These are phyloP conservation scores for Corynascus novoguineensis DNA, from an alignment of 495 filamentous ascomycete species.

Conservation along the genomic window DNA sequence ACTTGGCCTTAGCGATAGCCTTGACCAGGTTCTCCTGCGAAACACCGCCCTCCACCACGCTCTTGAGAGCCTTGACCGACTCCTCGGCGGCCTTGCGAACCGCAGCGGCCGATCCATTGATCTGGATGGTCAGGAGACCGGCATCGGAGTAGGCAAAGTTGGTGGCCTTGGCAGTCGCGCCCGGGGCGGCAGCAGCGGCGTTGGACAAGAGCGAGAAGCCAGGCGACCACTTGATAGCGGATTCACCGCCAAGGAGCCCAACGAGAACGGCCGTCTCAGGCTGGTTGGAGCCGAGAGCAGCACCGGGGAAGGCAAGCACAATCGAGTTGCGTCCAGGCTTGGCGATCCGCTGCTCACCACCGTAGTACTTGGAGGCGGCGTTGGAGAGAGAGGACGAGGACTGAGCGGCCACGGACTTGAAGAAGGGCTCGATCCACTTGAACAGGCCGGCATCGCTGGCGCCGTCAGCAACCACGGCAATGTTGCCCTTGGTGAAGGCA, in stretches of 20 bases:
- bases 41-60: slow-evolving; percentile 65
- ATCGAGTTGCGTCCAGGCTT: slow-evolving; percentile 66
- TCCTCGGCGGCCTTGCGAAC: slow-evolving; percentile 54
- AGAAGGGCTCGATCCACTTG: slow-evolving; percentile 94
- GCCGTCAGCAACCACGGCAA: slow-evolving; percentile 86
- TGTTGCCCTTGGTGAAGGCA: slow-evolving; percentile 82
- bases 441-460: slow-evolving; percentile 65
- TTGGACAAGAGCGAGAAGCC: slow-evolving; percentile 87
- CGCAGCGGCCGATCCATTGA: slow-evolving; percentile 64
- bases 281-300: slow-evolving; percentile 72
- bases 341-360: slow-evolving; percentile 87
- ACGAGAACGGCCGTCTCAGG: slow-evolving; percentile 85
- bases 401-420: slow-evolving; percentile 50
- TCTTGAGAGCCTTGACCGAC: slow-evolving; percentile 75
- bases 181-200: slow-evolving; percentile 58
- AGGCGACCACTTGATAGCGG: slow-evolving; percentile 89
- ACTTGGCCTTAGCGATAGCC: slow-evolving; percentile 88
- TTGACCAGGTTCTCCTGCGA: slow-evolving; percentile 82
- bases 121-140: slow-evolving; percentile 76
- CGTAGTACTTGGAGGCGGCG: slow-evolving; percentile 73
- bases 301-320: slow-evolving; percentile 88
- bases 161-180: slow-evolving; percentile 61
- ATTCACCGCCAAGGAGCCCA: slow-evolving; percentile 82
- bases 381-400: slow-evolving; percentile 30
- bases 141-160: slow-evolving; percentile 90